Base-by-base conservation (phyloP, 495 filamentous ascomycete genomes). In the Halenospora varia region DNA sequence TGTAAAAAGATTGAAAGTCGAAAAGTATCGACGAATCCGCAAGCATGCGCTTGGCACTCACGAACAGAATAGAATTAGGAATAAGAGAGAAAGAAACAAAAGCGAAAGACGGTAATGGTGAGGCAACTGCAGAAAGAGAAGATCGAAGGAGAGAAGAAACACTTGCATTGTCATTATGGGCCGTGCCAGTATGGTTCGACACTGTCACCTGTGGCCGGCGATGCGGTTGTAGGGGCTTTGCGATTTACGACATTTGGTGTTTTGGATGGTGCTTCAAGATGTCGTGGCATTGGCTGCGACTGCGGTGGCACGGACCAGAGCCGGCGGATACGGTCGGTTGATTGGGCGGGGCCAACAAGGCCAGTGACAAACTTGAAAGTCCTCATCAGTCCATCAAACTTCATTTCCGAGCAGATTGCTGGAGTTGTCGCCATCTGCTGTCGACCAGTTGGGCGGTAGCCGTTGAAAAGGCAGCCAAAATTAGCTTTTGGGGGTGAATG, bases 31-130 rank as follows among this genome's bases (percentile, higher is more conserved):
- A 59, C 44, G 41, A 55, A 60, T 24, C 26, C 18, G 23, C 19
- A 26, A 26, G 29, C 52, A 46, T 39, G 13, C 19, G 18, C 50
- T 59, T 41, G 50, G 40, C 39, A 40, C 29, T 18, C 48, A 55
- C 50, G 25, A 59, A 29, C 24, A 57, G 51, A 51, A 53, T 52
- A 57, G 58, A 60, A 67, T 41, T 63, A 62, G 61, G 53, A 65
- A 64, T 68, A 56, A 66, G 68, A 69, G 71, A 72, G 67, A 70
- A 64, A 68, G 65, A 73, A 72, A 70, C 70, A 66, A 73, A 74
- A 24, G 29, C 23, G 9, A 48, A 49, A 53, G 59, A 71, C 46
- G 56, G 47, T 55, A 23, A 39, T 20, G 53, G 55, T 29, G 17
- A 48, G 45, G 29, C 20, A 35, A 42, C 40, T 55, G 57, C 63